A percentile compares a stretch with the other conserved stretches of the same genome.
phyloP scores from a whole-genome alignment of 2,329 filamentous ascomycete species.

The Knoxdaviesia proteae region DNA sequence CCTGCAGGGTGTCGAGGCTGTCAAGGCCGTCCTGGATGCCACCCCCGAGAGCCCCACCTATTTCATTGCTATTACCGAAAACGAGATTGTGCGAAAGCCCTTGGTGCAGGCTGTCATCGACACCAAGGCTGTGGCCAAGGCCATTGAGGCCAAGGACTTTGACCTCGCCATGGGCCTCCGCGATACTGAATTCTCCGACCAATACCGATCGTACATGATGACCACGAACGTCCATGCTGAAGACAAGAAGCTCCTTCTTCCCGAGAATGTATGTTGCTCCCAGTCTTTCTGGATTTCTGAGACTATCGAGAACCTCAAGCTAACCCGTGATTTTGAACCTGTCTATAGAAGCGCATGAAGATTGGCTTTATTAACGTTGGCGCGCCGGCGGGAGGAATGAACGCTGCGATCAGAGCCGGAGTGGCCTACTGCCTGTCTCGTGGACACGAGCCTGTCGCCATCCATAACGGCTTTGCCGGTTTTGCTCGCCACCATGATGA shows the following conservation, averaged over 20 bases:
- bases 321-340: conserved; percentile 6
- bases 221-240: conserved; percentile 69
- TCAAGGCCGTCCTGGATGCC: conserved; percentile 75
- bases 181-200: conserved; percentile 84
- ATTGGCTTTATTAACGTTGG: conserved; percentile 95
- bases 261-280: conserved; percentile 40
- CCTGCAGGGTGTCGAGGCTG: conserved; percentile 81
- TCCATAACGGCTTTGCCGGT: conserved; percentile 93
- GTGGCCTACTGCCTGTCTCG: conserved; percentile 82
- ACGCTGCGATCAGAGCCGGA: conserved; percentile 80
- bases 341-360: conserved; percentile 46
- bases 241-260: conserved; percentile 36
- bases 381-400: conserved; percentile 93
- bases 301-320: neutral
- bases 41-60: conserved; percentile 78
- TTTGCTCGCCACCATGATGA: conserved; percentile 80
- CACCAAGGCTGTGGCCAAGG: conserved; percentile 65
- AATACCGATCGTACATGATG: conserved; percentile 76
- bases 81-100: conserved; percentile 84
- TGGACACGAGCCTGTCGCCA: conserved; percentile 80
- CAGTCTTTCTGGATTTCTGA: neutral
- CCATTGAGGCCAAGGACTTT: conserved; percentile 73
- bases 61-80: conserved; percentile 92
- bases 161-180: conserved; percentile 69
- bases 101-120: conserved; percentile 73